These are phyloP conservation scores for Cytospora leucostoma DNA, from an alignment of 2,329 filamentous ascomycete species.

Conservation along the genomic window DNA sequence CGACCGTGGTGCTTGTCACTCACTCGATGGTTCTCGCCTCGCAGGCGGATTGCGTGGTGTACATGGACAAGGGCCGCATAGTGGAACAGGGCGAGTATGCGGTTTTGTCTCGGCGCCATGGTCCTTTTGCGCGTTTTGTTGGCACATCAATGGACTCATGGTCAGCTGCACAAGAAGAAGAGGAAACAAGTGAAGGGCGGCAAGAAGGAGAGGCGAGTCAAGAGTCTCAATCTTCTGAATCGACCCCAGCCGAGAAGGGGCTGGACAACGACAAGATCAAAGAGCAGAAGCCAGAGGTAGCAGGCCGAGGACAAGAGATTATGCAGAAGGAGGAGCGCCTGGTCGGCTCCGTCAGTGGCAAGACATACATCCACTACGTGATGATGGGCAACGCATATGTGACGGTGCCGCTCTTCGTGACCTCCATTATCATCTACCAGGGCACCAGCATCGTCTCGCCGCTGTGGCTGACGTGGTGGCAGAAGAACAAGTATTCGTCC, in stretches of 20 bases:
- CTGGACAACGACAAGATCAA: not conserved
- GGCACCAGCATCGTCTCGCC: constrained; percentile 64
- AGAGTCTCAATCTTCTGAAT: not conserved
- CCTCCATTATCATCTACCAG: constrained; percentile 56
- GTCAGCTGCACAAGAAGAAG: constrained; percentile 51
- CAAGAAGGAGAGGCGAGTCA: not conserved
- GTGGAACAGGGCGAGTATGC: constrained; percentile 60
- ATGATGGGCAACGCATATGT: constrained; percentile 51
- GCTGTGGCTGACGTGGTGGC: constrained; percentile 71
- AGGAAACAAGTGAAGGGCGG: constrained; percentile 56
- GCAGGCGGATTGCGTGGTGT: constrained; percentile 65
- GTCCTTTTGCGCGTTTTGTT: constrained; percentile 13
- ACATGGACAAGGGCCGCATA: constrained; percentile 67
- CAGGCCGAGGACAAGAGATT: constrained; percentile 47
- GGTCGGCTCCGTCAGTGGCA: constrained; percentile 43
- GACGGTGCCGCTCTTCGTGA: constrained; percentile 54
- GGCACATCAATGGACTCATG: constrained; percentile 36
- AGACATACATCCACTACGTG: constrained; percentile 66
- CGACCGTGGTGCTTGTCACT: constrained; percentile 32
- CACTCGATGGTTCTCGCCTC: constrained; percentile 59
- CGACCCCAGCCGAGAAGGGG: not conserved
- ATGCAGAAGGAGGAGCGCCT: constrained; percentile 68
- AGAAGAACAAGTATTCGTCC: constrained; percentile 52
- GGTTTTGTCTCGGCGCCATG: constrained; percentile 5
- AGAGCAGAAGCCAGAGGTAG: constrained; percentile 1